A percentile compares a stretch with the other conserved stretches of the same genome.
phyloP scores from a whole-genome alignment of 2,329 filamentous ascomycete species.

The Monilinia polystroma region DNA sequence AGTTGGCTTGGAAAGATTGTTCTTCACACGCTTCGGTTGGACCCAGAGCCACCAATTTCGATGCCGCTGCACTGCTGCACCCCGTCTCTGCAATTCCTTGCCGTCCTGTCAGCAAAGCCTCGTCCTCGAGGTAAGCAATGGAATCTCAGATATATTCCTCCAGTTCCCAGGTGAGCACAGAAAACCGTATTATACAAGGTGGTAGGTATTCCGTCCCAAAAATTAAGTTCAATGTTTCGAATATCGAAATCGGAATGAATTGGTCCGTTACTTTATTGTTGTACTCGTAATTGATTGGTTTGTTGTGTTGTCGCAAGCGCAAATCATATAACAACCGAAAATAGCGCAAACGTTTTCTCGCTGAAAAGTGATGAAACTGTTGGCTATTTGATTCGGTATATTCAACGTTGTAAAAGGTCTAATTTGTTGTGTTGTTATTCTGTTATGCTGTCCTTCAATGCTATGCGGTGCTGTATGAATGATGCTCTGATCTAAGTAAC shows the following conservation, averaged over 20 bases:
- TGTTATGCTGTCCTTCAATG: slow-evolving; percentile 1
- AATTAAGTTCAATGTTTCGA: not conserved
- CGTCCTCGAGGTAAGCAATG: slow-evolving; percentile 15
- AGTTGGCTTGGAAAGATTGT: not conserved
- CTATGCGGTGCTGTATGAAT: not conserved
- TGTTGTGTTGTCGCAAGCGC: slow-evolving; percentile 7
- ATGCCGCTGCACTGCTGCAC: not conserved
- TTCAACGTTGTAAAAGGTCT: not conserved
- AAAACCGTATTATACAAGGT: not conserved
- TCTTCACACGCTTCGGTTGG: not conserved
- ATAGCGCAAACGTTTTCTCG: not conserved
- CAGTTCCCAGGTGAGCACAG: not conserved
- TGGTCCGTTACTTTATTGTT: not conserved
- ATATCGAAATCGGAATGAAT: not conserved
- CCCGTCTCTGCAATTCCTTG: not conserved
- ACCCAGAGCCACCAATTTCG: not conserved
- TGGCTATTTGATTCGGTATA: not conserved
- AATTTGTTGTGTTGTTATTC: slow-evolving; percentile 5
- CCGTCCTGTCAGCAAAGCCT: slow-evolving; percentile 14
- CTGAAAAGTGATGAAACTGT: not conserved
- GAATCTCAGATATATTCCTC: not conserved
- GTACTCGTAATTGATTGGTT: not conserved
- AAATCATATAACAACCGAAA: not conserved
- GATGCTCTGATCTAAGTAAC: slow-evolving; percentile 14
- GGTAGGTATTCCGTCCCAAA: not conserved